Evolutionary conservation across 768 basidiomycete genomes (phyloP), one percentile per base, ranked within the genome.

Genomic region (Heimioporus sp.): DNA sequence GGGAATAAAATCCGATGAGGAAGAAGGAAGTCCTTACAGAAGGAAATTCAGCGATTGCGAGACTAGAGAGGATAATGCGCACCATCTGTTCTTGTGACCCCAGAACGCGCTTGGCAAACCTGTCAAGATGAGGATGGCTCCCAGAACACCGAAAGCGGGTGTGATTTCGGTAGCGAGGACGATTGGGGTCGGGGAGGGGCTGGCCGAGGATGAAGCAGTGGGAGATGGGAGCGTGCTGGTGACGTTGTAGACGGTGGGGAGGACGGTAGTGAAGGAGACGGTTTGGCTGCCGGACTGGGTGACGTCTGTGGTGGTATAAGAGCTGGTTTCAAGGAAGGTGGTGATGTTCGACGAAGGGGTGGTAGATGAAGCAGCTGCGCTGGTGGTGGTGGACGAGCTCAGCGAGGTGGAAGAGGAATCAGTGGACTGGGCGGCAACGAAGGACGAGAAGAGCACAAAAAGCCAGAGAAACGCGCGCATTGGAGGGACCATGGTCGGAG

Each of bases 1-100:
- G 76, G 41, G 90, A 82, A 72, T 97, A 98, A 71, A 92, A 92
- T 38, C 92, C 91, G 55, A 90, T 87, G 61, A 98, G 77, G 72
- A 97, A 96, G 76, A 95, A 88, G 12, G 93, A 94, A 17, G 90
- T 90, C 90, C 92, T 92, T 65, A 41, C 57, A 57, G 62, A 49
- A 45, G 43, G 42, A 42, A 43, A 53, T 43, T 57, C 15, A 54
- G 51, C 41, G 57, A 51, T 35, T 16, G 19, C 11, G 43, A 13
- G 35, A 19, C 15, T 10, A 19, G 43, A 19, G 19, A 46, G 46
- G 39, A 50, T 47, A 42, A 10, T 38, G 73, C 80, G 38, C 63
- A 89, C 93, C 95, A 96, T 79, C 93, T 76, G 68, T 97, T 95
- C 78, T 96, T 96, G 73, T 94, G 92, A 19, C 95, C 95, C 73